These are phyloP conservation scores for Monosporascus sp. DNA, from an alignment of 2,329 filamentous ascomycete species.

Conservation along the genomic window DNA sequence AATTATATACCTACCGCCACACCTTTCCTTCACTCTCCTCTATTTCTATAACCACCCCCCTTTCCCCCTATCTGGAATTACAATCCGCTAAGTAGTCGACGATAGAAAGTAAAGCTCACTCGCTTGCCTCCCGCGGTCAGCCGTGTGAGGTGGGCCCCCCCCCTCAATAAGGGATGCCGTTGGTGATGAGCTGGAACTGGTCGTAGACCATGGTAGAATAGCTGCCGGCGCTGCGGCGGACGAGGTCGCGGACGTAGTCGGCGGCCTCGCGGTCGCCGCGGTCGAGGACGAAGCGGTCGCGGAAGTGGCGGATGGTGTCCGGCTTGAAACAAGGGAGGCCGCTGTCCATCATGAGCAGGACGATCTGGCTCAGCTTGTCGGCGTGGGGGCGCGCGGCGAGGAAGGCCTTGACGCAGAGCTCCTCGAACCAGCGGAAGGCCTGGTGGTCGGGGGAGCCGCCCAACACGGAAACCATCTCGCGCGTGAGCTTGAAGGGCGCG, in stretches of 20 bases:
- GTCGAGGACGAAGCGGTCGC: constrained; percentile 86
- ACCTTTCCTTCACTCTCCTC: too few species aligned
- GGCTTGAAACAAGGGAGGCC: constrained; percentile 97
- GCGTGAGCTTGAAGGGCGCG: constrained; percentile 95
- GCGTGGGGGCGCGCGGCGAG: constrained; percentile 80
- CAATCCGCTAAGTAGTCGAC: too few species aligned
- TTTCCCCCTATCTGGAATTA: too few species aligned
- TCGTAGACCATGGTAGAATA: constrained; percentile 94
- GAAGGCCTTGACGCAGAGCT: constrained; percentile 93
- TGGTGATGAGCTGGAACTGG: constrained; percentile 94
- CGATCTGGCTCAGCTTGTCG: constrained; percentile 84
- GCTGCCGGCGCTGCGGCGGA: constrained; percentile 85
- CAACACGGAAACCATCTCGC: constrained; percentile 99
- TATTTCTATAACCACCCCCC: too few species aligned
- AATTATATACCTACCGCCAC: too few species aligned
- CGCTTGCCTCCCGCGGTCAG: too few species aligned
- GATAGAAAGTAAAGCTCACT: too few species aligned
- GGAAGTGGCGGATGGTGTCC: constrained; percentile 88
- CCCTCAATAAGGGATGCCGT: constrained; percentile 84
- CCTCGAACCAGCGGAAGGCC: constrained; percentile 92
- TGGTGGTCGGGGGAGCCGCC: constrained; percentile 80
- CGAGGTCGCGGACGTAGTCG: constrained; percentile 84
- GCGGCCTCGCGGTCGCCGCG: constrained; percentile 89
- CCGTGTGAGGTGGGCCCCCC: neutral
- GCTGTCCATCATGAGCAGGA: constrained; percentile 91